These are phyloP conservation scores for Aspergillus affinis DNA, from an alignment of 495 filamentous ascomycete genomes.

Conservation along the genomic window DNA sequence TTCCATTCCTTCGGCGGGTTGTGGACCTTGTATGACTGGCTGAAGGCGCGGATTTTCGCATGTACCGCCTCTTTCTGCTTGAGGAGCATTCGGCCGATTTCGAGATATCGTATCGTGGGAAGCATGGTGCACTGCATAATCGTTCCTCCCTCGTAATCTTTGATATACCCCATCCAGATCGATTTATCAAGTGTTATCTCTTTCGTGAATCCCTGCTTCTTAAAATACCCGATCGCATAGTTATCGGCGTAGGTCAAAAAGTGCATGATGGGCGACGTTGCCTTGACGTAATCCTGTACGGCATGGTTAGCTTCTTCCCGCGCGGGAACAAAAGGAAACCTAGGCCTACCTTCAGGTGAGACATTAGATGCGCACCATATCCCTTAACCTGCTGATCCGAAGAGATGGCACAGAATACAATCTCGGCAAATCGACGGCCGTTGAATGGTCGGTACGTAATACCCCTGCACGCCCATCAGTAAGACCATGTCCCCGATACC, in stretches of 20 bases:
- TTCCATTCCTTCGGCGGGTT: conserved; percentile 82
- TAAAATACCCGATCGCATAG: conserved; percentile 98
- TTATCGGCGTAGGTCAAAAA: conserved; percentile 99
- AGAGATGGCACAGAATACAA: conserved; percentile 97
- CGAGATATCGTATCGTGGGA: conserved; percentile 89
- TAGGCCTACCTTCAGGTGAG: conserved; percentile 71
- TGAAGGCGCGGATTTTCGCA: conserved; percentile 91
- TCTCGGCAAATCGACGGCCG: conserved; percentile 90
- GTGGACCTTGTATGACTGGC: conserved; percentile 85
- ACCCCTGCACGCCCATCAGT: conserved; percentile 53
- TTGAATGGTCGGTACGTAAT: conserved; percentile 98
- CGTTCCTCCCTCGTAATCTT: conserved; percentile 98
- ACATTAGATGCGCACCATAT: conserved; percentile 97
- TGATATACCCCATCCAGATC: conserved; percentile 99
- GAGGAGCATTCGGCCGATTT: conserved; percentile 88
- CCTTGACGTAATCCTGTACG: conserved; percentile 86
- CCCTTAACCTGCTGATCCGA: conserved; percentile 98
- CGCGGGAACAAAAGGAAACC: not conserved
- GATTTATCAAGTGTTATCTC: conserved; percentile 90
- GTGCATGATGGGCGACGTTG: conserved; percentile 94
- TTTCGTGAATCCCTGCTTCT: conserved; percentile 98
- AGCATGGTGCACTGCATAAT: conserved; percentile 99
- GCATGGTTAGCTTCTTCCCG: conserved; percentile 13
- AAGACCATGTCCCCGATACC: conserved; percentile 3
- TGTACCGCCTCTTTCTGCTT: conserved; percentile 95